Conservation (phyloP, 371 early-diverging fungal genomes). For the Fennellomyces sp. region DNA sequence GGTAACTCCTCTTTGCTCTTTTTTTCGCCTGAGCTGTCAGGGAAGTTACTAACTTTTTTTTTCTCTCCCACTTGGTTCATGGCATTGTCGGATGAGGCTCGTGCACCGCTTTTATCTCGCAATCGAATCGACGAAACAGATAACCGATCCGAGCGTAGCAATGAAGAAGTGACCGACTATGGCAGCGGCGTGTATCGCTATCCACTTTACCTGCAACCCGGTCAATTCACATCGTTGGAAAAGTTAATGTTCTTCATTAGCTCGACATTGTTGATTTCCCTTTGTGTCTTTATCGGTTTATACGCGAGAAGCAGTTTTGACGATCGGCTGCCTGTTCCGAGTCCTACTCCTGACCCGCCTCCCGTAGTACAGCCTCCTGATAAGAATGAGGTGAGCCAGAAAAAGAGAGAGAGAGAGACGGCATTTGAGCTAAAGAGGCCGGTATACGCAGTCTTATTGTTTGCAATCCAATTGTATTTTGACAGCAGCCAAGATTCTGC, state of each 20-base stretch:
- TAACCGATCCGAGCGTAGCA: constrained; percentile 12
- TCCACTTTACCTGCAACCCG: constrained; percentile 44
- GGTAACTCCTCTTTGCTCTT: neutral
- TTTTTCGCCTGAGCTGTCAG: neutral
- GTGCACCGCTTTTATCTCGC: constrained; percentile 22
- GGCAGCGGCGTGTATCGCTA: constrained; percentile 36
- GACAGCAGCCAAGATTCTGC: constrained; percentile 56
- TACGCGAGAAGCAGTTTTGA: constrained; percentile 43
- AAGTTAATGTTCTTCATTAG: constrained; percentile 50
- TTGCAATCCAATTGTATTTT: constrained; percentile 57
- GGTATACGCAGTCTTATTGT: constrained; percentile 46
- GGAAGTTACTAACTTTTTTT: neutral
- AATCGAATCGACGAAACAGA: constrained; percentile 20
- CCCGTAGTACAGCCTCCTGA: constrained; percentile 21
- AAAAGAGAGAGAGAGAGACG: neutral
- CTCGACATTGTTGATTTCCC: constrained; percentile 36
- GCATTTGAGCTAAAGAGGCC: neutral
- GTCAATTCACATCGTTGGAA: constrained; percentile 50
- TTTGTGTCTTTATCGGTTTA: constrained; percentile 45
- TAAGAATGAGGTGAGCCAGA: constrained; percentile 17
- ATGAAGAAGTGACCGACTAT: constrained; percentile 19
- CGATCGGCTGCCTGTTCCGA: constrained; percentile 16
- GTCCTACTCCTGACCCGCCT: constrained; percentile 17
- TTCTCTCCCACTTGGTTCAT: neutral
- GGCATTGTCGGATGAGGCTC: constrained; percentile 13